Conservation (phyloP, 345 rosid species). For the Eucalyptus pumila region DNA sequence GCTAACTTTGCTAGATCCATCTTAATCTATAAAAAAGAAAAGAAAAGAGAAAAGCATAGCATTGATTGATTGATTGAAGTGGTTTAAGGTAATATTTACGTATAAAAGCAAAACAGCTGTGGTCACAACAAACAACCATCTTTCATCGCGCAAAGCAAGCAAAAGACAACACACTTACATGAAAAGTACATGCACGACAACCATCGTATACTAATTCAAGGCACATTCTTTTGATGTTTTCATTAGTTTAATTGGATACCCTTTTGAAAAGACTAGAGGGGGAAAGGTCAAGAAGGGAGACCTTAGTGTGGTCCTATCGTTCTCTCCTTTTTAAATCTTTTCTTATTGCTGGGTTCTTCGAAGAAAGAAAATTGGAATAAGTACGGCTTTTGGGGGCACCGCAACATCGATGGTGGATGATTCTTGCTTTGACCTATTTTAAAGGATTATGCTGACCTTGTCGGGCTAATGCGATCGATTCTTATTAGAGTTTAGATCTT, state of each 20-base stretch:
- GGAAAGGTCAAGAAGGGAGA: background rate
- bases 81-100: background rate
- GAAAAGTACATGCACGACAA: background rate
- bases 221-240: background rate
- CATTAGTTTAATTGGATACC: background rate
- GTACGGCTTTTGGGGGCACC: background rate
- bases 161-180: background rate
- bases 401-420: background rate
- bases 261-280: background rate
- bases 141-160: background rate
- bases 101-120: background rate
- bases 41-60: background rate
- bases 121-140: background rate
- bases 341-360: background rate
- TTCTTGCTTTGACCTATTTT: background rate
- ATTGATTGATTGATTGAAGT: background rate
- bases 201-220: background rate
- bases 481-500: background rate
- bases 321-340: background rate
- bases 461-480: background rate
- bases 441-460: background rate
- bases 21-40: background rate
- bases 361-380: background rate
- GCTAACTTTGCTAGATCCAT: background rate
- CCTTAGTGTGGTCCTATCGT: background rate